Conservation (phyloP, 2,329 filamentous ascomycete genomes). For the Cladophialophora exuberans region DNA sequence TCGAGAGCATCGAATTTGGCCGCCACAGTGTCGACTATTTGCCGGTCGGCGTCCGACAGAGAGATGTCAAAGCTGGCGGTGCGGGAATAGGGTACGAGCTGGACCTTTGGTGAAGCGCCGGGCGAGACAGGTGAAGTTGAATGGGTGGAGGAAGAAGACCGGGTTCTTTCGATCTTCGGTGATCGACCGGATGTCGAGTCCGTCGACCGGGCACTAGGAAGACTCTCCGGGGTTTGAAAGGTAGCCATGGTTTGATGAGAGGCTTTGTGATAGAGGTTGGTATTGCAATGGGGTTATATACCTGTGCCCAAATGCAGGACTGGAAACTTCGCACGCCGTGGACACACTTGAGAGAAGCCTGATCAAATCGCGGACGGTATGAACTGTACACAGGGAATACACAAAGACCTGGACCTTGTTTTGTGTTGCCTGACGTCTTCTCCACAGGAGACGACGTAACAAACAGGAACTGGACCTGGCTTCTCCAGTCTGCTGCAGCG, state of each 20-base stretch:
- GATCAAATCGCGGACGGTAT: constrained; percentile 7
- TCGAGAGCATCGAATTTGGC: constrained; percentile 31
- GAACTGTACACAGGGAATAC: constrained; percentile 15
- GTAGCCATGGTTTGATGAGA: constrained; percentile 19
- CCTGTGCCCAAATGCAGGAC: background rate
- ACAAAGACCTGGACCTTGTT: constrained; percentile 11
- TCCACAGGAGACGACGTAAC: constrained; percentile 9
- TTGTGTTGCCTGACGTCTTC: constrained; percentile 13
- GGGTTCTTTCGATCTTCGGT: constrained; percentile 14
- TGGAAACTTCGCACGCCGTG: background rate
- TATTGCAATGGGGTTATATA: constrained; percentile 5
- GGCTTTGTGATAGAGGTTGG: background rate
- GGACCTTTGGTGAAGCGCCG: constrained; percentile 26
- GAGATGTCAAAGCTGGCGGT: constrained; percentile 31
- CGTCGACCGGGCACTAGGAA: constrained; percentile 17
- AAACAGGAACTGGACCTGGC: constrained; percentile 2
- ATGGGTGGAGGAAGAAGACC: constrained; percentile 6
- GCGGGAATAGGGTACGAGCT: constrained; percentile 32
- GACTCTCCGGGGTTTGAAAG: constrained; percentile 15
- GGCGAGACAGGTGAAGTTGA: constrained; percentile 19
- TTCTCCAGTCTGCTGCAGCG: constrained; percentile 13
- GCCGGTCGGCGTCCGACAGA: constrained; percentile 29
- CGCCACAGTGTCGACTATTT: constrained; percentile 26
- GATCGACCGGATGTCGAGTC: constrained; percentile 21
- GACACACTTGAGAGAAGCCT: background rate